phyloP scores from a whole-genome alignment of 2,329 filamentous ascomycete genomes.

The Fusarium siculi region DNA sequence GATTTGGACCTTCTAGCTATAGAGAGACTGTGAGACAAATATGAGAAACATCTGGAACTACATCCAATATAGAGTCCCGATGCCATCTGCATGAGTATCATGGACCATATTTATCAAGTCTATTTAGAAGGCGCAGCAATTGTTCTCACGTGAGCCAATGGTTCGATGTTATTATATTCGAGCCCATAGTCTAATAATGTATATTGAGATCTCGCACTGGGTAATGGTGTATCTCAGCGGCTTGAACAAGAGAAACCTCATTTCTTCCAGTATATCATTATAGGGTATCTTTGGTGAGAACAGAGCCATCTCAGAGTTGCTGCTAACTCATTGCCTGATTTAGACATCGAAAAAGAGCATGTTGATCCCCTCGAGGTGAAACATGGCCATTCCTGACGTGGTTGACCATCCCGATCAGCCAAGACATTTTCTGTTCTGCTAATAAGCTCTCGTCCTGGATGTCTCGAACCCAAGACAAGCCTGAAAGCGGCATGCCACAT shows the following conservation, averaged over 20 bases:
- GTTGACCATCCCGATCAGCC: no score
- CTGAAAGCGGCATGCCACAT: constrained; percentile 4
- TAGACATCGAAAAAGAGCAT: neutral
- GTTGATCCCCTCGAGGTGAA: neutral
- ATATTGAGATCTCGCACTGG: neutral
- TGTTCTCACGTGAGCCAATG: neutral
- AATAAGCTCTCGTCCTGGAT: neutral
- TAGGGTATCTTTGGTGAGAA: neutral
- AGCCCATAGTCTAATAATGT: neutral
- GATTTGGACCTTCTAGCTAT: neutral
- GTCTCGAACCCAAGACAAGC: neutral
- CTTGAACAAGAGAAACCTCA: neutral
- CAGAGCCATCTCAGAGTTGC: neutral
- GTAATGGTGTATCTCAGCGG: no score
- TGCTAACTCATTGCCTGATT: neutral
- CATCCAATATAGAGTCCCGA: neutral
- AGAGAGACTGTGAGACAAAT: neutral
- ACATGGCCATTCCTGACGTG: constrained; percentile 8
- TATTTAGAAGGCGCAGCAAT: neutral
- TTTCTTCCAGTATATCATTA: neutral
- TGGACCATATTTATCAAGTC: neutral
- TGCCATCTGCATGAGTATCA: neutral
- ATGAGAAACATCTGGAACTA: neutral
- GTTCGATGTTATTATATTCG: neutral
- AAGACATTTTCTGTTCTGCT: neutral